These are phyloP conservation scores for Termitomyces sp. DNA, from an alignment of 768 basidiomycete species.

Conservation along the genomic window DNA sequence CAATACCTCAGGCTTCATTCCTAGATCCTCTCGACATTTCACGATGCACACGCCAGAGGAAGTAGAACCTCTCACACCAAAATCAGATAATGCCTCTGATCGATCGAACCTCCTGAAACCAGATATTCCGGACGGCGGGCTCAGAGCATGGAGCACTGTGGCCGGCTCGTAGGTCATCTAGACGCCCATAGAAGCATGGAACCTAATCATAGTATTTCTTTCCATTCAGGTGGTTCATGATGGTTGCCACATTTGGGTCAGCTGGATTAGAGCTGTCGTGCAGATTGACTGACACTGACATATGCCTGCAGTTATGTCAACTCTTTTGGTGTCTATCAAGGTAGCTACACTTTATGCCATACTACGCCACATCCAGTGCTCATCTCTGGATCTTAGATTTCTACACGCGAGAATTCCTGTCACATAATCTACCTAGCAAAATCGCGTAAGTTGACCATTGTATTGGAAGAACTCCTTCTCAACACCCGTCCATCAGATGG, in stretches of 20 bases:
- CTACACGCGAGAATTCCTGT: slow-evolving; percentile 13
- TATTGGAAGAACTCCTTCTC: neutral
- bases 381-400: slow-evolving; percentile 3
- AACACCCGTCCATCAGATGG: slow-evolving; percentile 15
- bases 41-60: slow-evolving; percentile 1
- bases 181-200: neutral
- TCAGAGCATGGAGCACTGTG: slow-evolving; percentile 16
- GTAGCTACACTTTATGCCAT: neutral
- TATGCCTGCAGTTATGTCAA: slow-evolving; percentile 8
- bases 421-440: slow-evolving; percentile 10
- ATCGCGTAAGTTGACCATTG: slow-evolving; percentile 7
- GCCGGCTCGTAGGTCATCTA: slow-evolving; percentile 12
- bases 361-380: neutral
- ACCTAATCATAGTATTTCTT: neutral
- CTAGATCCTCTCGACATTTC: neutral
- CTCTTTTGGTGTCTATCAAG: slow-evolving; percentile 20
- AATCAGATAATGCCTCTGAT: neutral
- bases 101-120: neutral
- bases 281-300: neutral
- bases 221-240: slow-evolving; percentile 15
- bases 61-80: neutral
- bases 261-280: neutral
- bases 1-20: neutral
- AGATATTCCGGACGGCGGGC: slow-evolving; percentile 11
- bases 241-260: slow-evolving; percentile 18